Percentiles rank a stretch among this genome's conserved stretches.
phyloP scores from a whole-genome alignment of 495 filamentous ascomycete species.

The Echria macrotheca region DNA sequence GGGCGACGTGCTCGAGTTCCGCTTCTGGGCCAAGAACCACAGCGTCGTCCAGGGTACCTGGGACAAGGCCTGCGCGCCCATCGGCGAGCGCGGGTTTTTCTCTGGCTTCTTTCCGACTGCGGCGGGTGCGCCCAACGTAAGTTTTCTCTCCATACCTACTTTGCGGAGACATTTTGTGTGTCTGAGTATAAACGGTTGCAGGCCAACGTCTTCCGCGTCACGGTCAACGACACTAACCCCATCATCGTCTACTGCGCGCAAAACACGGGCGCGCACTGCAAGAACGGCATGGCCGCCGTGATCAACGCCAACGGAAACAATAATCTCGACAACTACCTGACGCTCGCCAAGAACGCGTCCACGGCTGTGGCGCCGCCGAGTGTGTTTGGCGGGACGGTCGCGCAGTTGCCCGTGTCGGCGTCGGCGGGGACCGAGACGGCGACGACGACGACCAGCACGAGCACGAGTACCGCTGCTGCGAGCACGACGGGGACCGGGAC shows the following conservation, averaged over 20 bases:
- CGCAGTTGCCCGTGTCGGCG: not conserved
- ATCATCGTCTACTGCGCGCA: conserved; percentile 52
- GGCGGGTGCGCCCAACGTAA: conserved; percentile 19
- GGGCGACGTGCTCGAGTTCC: conserved; percentile 51
- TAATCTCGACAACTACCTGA: conserved; percentile 19
- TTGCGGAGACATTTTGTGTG: too few species aligned
- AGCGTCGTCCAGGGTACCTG: conserved; percentile 45
- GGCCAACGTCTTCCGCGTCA: conserved; percentile 41
- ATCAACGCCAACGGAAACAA: conserved; percentile 23
- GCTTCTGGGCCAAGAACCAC: conserved; percentile 48
- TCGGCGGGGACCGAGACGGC: not conserved
- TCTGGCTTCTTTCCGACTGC: conserved; percentile 40
- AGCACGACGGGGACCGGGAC: not conserved
- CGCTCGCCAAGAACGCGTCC: conserved; percentile 11
- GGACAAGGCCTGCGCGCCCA: conserved; percentile 40
- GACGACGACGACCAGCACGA: not conserved
- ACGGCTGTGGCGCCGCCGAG: conserved; percentile 14
- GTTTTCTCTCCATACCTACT: conserved; percentile 1
- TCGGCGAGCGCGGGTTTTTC: conserved; percentile 35
- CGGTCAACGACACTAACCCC: conserved; percentile 47
- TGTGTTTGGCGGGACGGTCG: conserved; percentile 17
- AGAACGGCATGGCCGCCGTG: conserved; percentile 32
- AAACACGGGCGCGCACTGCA: conserved; percentile 30
- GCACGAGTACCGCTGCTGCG: not conserved
- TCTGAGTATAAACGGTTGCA: too few species aligned